A percentile compares a stretch with the other conserved stretches of the same genome.
Evolutionary conservation across 345 rosid genomes (phyloP).

Genomic region (Linum lewisii): DNA sequence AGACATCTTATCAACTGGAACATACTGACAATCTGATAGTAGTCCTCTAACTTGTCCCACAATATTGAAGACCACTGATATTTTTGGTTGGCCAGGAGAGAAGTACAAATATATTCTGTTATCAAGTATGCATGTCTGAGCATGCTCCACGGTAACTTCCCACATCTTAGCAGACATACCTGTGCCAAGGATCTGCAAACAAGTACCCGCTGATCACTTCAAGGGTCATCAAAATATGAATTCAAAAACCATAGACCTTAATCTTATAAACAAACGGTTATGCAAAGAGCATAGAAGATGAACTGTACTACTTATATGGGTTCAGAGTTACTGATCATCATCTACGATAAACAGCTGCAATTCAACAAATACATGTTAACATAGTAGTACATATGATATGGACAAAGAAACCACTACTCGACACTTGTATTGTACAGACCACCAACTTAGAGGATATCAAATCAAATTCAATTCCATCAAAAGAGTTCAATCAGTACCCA

Average conservation of each 20-base stretch:
- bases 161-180: slow-evolving; percentile 99
- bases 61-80: slow-evolving; percentile 80
- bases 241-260: background rate
- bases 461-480: too few relatives aligned
- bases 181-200: slow-evolving; percentile 75
- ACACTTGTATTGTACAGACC: too few relatives aligned
- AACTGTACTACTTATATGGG: too few relatives aligned
- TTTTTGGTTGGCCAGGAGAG: slow-evolving; percentile 51
- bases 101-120: slow-evolving; percentile 50
- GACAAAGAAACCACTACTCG: too few relatives aligned
- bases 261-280: background rate
- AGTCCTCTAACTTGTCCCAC: slow-evolving; percentile 84
- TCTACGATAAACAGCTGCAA: too few relatives aligned
- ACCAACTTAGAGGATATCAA: too few relatives aligned
- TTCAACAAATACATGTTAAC: too few relatives aligned
- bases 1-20: slow-evolving; percentile 56
- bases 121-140: slow-evolving; percentile 70
- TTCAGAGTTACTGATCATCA: too few relatives aligned
- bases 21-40: slow-evolving; percentile 56
- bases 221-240: slow-evolving; percentile 1
- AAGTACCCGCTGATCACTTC: background rate
- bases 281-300: too few relatives aligned
- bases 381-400: too few relatives aligned
- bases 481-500: too few relatives aligned
- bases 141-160: slow-evolving; percentile 89